These are phyloP conservation scores for Themeda triandra DNA, from an alignment of 176 grass and related monocot genomes.

Conservation along the genomic window DNA sequence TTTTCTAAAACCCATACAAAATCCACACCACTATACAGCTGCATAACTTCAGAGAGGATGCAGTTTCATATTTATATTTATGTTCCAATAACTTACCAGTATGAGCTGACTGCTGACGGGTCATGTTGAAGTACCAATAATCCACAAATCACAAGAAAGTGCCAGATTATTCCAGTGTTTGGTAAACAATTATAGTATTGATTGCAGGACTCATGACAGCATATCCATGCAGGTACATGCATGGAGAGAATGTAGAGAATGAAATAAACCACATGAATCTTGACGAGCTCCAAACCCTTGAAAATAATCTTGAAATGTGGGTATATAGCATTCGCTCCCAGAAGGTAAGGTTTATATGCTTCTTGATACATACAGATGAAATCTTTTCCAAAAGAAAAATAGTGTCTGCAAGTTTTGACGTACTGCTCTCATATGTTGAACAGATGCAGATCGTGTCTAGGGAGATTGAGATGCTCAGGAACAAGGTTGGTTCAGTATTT, in stretches of 20 bases:
- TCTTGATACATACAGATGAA: background rate
- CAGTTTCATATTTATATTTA: background rate
- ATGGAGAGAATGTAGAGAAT: constrained; percentile 52
- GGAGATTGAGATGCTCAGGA: constrained; percentile 72
- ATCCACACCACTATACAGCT: background rate
- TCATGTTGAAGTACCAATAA: background rate
- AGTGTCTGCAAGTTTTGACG: background rate
- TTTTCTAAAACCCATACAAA: background rate
- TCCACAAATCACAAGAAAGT: background rate
- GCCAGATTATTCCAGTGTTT: background rate
- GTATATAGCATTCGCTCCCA: constrained; percentile 50
- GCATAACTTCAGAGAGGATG: background rate
- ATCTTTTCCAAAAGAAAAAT: background rate
- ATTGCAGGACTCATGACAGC: background rate
- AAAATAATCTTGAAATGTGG: constrained; percentile 74
- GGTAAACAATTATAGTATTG: background rate
- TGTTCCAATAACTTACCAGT: background rate
- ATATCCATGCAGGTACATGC: constrained; percentile 55
- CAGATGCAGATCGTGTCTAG: constrained; percentile 81
- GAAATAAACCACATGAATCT: constrained; percentile 54
- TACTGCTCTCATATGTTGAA: constrained; percentile 11
- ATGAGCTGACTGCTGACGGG: background rate
- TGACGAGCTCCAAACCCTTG: constrained; percentile 64
- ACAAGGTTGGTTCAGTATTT: constrained; percentile 52
- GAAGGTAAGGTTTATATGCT: constrained; percentile 41